These are phyloP conservation scores for Iris pallida DNA, from an alignment of 116 monocot genomes.

Conservation along the genomic window DNA sequence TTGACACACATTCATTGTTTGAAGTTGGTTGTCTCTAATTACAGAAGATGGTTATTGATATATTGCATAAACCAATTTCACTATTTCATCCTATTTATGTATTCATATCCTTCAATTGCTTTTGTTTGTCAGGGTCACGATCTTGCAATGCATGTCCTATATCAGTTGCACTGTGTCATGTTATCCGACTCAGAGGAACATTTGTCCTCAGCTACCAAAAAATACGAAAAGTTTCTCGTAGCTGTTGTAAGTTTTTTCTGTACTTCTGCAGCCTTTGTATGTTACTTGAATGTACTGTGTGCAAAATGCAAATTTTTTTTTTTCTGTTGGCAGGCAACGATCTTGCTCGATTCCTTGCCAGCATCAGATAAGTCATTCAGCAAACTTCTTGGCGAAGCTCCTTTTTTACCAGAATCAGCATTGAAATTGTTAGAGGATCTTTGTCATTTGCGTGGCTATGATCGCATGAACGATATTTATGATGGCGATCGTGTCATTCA, in stretches of 20 bases:
- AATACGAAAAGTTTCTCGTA: slow-evolving; percentile 85
- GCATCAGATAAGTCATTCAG: slow-evolving; percentile 94
- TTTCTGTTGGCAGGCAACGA: slow-evolving; percentile 56
- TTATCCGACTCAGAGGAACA: slow-evolving; percentile 33
- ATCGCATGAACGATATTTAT: slow-evolving; percentile 42
- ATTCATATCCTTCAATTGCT: neutral
- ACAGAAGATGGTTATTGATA: no score
- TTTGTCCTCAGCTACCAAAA: slow-evolving; percentile 25
- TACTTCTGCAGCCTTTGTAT: neutral
- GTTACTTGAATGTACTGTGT: neutral
- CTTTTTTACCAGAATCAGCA: slow-evolving; percentile 63
- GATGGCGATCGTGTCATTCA: slow-evolving; percentile 90
- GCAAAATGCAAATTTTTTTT: neutral
- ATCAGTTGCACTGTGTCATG: slow-evolving; percentile 56
- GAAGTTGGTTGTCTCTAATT: no score
- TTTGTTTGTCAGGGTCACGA: slow-evolving; percentile 85
- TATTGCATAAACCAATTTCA: no score
- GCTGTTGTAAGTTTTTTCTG: slow-evolving; percentile 53
- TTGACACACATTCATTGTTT: no score
- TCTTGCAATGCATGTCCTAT: slow-evolving; percentile 75
- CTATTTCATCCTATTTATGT: no score
- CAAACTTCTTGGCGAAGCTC: slow-evolving; percentile 81
- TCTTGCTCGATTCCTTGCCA: slow-evolving; percentile 66
- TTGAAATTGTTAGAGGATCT: slow-evolving; percentile 79
- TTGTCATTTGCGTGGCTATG: slow-evolving; percentile 44